Percentiles rank a stretch among this genome's conserved stretches.
Conservation (phyloP, 2,329 filamentous ascomycete genomes). For the Scytalidium sp. region DNA sequence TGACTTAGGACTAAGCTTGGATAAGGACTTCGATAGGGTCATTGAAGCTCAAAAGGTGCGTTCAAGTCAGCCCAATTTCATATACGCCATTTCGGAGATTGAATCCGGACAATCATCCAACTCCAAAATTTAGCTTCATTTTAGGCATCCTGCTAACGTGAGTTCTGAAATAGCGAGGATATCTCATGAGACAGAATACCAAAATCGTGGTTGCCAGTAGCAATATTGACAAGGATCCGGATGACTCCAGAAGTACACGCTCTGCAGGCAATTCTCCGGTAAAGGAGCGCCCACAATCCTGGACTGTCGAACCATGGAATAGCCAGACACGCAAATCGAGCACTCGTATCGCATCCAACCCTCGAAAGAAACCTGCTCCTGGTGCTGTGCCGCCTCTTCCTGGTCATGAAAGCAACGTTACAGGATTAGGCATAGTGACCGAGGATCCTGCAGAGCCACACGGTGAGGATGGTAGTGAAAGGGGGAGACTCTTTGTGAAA, state of each 20-base stretch:
- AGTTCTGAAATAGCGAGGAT: conserved; percentile 79
- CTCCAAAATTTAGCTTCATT: conserved; percentile 3
- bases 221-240: conserved; percentile 60
- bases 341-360: conserved; percentile 54
- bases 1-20: conserved; percentile 81
- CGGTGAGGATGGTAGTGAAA: conserved; percentile 76
- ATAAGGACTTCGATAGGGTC: conserved; percentile 90
- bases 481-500: conserved; percentile 93
- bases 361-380: conserved; percentile 31
- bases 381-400: conserved; percentile 80
- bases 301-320: conserved; percentile 98
- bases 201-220: conserved; percentile 91
- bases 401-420: conserved; percentile 77
- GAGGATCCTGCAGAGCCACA: conserved; percentile 52
- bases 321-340: conserved; percentile 67
- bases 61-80: conserved; percentile 33
- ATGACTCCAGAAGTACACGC: conserved; percentile 50
- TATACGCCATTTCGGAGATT: conserved; percentile 12
- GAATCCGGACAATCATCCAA: conserved; percentile 44
- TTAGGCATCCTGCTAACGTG: conserved; percentile 56
- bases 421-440: conserved; percentile 58
- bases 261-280: conserved; percentile 67
- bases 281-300: conserved; percentile 81
- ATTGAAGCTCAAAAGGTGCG: conserved; percentile 93
- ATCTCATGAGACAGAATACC: conserved; percentile 97